These are phyloP conservation scores for Pleurotus salmoneostramineus DNA, from an alignment of 768 basidiomycete genomes.

Conservation along the genomic window DNA sequence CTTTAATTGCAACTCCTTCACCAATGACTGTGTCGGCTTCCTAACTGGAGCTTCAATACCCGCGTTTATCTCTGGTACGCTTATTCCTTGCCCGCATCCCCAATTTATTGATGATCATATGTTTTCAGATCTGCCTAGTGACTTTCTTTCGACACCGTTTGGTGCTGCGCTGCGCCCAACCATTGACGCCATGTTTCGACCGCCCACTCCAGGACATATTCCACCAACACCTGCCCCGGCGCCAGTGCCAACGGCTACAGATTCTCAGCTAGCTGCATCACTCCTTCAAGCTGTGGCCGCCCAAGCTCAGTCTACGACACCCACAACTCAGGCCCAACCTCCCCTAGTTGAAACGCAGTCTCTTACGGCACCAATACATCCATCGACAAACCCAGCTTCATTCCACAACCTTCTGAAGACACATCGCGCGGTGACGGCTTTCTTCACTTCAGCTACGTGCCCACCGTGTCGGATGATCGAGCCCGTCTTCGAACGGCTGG, in stretches of 20 bases:
- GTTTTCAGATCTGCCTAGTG: slow-evolving; percentile 65
- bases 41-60: slow-evolving; percentile 83
- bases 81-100: background rate
- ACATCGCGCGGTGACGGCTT: slow-evolving; percentile 71
- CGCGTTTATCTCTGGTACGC: slow-evolving; percentile 70
- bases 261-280: slow-evolving; percentile 47
- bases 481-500: slow-evolving; percentile 77
- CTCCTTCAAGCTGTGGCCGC: slow-evolving; percentile 55
- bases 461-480: slow-evolving; percentile 81
- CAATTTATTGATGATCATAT: background rate
- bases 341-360: slow-evolving; percentile 40
- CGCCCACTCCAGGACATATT: slow-evolving; percentile 33
- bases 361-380: slow-evolving; percentile 60
- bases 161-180: slow-evolving; percentile 83
- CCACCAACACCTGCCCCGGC: slow-evolving; percentile 24
- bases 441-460: slow-evolving; percentile 78
- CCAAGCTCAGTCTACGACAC: slow-evolving; percentile 30
- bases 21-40: slow-evolving; percentile 84
- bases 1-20: slow-evolving; percentile 95
- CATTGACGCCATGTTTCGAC: slow-evolving; percentile 85
- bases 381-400: slow-evolving; percentile 46
- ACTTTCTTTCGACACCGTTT: slow-evolving; percentile 88
- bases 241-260: slow-evolving; percentile 30
- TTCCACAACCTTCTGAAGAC: slow-evolving; percentile 51
- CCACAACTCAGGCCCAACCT: slow-evolving; percentile 16